Conservation (phyloP, 257 asterid species). For the Galeopsis tetrahit region DNA sequence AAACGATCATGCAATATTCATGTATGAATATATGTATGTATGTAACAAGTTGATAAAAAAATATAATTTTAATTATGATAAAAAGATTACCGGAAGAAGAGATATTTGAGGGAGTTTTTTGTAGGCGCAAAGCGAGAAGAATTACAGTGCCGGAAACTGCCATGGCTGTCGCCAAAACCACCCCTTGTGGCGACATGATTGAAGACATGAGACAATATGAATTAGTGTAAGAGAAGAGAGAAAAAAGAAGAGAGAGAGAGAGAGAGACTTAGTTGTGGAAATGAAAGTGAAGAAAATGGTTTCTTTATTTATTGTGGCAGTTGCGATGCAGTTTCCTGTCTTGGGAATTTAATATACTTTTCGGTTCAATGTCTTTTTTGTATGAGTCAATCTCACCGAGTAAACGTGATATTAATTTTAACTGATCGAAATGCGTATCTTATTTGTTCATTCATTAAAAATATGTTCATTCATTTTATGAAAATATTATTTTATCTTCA, state of each 20-base stretch:
- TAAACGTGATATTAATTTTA: no score
- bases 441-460: no score
- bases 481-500: no score
- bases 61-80: not conserved
- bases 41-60: not conserved
- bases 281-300: slow-evolving; percentile 24
- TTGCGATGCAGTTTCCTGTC: slow-evolving; percentile 35
- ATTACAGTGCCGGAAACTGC: slow-evolving; percentile 86
- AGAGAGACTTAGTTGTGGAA: not conserved
- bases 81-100: slow-evolving; percentile 19
- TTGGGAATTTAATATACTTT: not conserved
- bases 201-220: slow-evolving; percentile 42
- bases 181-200: slow-evolving; percentile 62
- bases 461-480: no score
- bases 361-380: no score
- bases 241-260: slow-evolving; percentile 2
- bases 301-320: slow-evolving; percentile 33
- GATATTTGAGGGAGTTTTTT: slow-evolving; percentile 47
- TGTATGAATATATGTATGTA: not conserved
- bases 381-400: no score
- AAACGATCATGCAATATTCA: no score
- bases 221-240: not conserved
- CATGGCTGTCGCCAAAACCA: slow-evolving; percentile 85
- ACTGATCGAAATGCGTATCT: no score
- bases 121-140: slow-evolving; percentile 69